A percentile compares a stretch with the other conserved stretches of the same genome.
phyloP scores from a whole-genome alignment of 2,329 filamentous ascomycete species.

The Orbilia javanica region DNA sequence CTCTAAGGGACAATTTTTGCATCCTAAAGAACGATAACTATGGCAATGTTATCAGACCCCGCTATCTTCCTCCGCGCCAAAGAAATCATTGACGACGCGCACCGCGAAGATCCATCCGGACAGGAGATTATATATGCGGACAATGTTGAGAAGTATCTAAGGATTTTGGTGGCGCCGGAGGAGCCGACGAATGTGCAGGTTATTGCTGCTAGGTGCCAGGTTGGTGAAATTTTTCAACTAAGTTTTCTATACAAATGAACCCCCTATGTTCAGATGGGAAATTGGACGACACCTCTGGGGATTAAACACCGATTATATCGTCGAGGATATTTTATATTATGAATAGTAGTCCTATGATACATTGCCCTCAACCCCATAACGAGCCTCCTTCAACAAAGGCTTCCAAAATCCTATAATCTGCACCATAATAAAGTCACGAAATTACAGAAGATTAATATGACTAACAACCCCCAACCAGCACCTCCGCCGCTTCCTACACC shows the following conservation, averaged over 20 bases:
- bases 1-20: not conserved
- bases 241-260: too few species aligned
- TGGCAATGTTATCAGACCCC: slow-evolving; percentile 30
- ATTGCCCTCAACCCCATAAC: too few species aligned
- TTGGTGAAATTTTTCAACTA: slow-evolving; percentile 10
- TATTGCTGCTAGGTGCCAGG: slow-evolving; percentile 50
- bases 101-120: slow-evolving; percentile 37
- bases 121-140: slow-evolving; percentile 49
- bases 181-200: slow-evolving; percentile 40
- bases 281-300: too few species aligned
- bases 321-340: too few species aligned
- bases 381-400: too few species aligned
- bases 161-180: slow-evolving; percentile 32
- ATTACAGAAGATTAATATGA: not conserved
- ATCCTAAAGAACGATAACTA: not conserved
- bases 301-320: too few species aligned
- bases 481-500: slow-evolving; percentile 50
- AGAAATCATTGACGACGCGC: slow-evolving; percentile 47
- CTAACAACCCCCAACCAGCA: slow-evolving; percentile 15
- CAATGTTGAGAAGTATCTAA: slow-evolving; percentile 40
- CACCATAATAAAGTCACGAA: too few species aligned
- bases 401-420: too few species aligned
- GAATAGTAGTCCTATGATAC: too few species aligned
- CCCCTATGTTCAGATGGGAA: too few species aligned
- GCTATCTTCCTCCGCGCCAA: slow-evolving; percentile 29